These are phyloP conservation scores for Boletus reticuloceps DNA, from an alignment of 768 basidiomycete genomes.

Conservation along the genomic window DNA sequence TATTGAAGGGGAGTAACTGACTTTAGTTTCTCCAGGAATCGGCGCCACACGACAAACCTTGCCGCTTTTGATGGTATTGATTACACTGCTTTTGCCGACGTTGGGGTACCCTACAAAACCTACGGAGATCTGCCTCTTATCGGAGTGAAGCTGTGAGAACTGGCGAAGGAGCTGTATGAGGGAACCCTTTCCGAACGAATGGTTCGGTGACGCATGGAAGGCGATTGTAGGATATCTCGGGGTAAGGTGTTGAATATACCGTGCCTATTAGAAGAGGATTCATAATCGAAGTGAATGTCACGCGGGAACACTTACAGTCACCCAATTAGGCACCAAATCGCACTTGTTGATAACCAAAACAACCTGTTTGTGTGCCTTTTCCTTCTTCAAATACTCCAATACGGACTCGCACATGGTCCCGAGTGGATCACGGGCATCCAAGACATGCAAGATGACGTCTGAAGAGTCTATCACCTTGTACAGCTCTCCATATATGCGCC, in stretches of 20 bases:
- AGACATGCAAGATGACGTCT: constrained; percentile 91
- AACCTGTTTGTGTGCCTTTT: constrained; percentile 97
- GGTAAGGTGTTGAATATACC: constrained; percentile 93
- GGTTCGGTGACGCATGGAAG: constrained; percentile 98
- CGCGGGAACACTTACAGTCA: constrained; percentile 65
- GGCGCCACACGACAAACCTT: constrained; percentile 98
- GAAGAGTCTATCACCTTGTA: constrained; percentile 99
- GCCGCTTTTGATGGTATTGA: constrained; percentile 97
- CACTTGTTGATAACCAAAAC: constrained; percentile 98
- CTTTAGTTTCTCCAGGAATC: constrained; percentile 96
- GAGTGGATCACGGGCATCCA: constrained; percentile 93
- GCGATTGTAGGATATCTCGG: constrained; percentile 95
- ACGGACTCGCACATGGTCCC: constrained; percentile 96
- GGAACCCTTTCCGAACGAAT: constrained; percentile 98
- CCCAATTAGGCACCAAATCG: constrained; percentile 98
- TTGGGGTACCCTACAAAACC: constrained; percentile 99
- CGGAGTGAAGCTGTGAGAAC: constrained; percentile 94
- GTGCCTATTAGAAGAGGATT: constrained; percentile 53
- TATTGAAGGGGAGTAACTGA: constrained; percentile 16
- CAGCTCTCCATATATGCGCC: constrained; percentile 94
- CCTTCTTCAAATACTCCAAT: constrained; percentile 89
- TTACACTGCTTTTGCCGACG: constrained; percentile 95
- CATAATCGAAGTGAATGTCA: not conserved
- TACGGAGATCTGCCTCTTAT: constrained; percentile 99
- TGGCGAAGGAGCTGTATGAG: constrained; percentile 96